A percentile compares a stretch with the other conserved stretches of the same genome.
Conservation (phyloP, 768 basidiomycete genomes). For the Trametes cingulata region DNA sequence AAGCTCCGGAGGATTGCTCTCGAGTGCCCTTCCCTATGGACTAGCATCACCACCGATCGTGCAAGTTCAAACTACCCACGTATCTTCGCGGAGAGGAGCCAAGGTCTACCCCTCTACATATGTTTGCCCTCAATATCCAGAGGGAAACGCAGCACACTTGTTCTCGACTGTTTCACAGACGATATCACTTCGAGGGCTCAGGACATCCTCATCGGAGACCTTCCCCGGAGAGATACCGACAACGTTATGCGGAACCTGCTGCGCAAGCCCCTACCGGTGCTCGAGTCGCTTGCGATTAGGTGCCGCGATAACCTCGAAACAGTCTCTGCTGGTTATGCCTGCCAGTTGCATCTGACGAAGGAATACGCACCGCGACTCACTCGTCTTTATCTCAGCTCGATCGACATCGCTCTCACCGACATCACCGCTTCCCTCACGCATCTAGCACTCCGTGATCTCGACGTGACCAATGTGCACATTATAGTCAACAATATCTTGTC, state of each 20-base stretch:
- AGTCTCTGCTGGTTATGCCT: background rate
- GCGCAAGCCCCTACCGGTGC: background rate
- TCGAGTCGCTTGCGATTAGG: background rate
- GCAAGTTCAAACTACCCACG: no score
- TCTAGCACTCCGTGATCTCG: background rate
- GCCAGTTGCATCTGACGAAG: no score
- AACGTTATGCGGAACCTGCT: background rate
- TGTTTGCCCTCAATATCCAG: background rate
- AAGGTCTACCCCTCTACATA: background rate
- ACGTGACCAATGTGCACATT: background rate
- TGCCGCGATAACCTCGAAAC: background rate
- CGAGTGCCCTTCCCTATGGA: background rate
- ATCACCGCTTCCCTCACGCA: background rate
- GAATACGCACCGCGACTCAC: background rate
- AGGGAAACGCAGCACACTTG: background rate
- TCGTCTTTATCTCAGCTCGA: background rate
- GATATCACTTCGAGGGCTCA: background rate
- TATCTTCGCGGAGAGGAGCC: background rate
- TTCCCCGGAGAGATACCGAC: no score
- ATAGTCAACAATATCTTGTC: background rate
- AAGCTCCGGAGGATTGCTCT: background rate
- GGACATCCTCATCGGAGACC: background rate
- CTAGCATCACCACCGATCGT: background rate
- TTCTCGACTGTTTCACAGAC: background rate
- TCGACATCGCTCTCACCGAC: background rate